A percentile compares a stretch with the other conserved stretches of the same genome.
Evolutionary conservation across 2,329 filamentous ascomycete species (phyloP).

Genomic region (Fonsecaea nubica): DNA sequence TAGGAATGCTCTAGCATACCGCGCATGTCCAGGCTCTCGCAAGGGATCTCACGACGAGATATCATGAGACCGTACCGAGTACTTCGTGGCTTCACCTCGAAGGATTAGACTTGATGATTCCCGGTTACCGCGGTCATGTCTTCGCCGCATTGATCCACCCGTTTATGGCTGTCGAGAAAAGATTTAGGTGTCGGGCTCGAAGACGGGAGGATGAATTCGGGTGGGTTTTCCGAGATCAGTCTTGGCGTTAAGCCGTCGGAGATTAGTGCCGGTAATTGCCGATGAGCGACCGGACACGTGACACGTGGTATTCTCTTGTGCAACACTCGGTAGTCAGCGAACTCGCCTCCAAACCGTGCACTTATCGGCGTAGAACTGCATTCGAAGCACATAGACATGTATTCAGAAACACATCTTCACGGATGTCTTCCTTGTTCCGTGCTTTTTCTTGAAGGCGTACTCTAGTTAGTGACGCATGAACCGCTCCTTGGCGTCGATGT

Average conservation of each 20-base stretch:
- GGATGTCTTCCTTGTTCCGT: background rate
- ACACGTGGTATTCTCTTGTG: background rate
- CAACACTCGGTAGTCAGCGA: too few species aligned
- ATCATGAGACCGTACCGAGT: constrained; percentile 3
- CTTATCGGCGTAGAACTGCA: constrained; percentile 3
- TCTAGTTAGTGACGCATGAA: constrained; percentile 3
- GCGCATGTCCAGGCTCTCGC: too few species aligned
- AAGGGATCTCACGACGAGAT: background rate
- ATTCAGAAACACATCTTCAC: background rate
- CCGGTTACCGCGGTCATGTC: too few species aligned
- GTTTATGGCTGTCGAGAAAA: too few species aligned
- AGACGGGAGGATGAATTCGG: too few species aligned
- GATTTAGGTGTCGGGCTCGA: too few species aligned
- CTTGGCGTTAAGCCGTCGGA: too few species aligned
- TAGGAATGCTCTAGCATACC: too few species aligned
- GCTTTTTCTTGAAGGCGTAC: background rate
- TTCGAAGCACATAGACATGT: background rate
- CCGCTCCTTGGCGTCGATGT: background rate
- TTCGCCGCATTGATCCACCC: too few species aligned
- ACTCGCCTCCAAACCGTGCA: background rate
- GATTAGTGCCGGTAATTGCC: too few species aligned
- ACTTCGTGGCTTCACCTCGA: background rate
- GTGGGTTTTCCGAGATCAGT: too few species aligned
- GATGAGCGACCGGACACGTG: background rate
- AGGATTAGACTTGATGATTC: too few species aligned